Evolutionary conservation across 108 stramenopile genomes (phyloP).

Genomic region (Pseudonitzschia multiseries): DNA sequence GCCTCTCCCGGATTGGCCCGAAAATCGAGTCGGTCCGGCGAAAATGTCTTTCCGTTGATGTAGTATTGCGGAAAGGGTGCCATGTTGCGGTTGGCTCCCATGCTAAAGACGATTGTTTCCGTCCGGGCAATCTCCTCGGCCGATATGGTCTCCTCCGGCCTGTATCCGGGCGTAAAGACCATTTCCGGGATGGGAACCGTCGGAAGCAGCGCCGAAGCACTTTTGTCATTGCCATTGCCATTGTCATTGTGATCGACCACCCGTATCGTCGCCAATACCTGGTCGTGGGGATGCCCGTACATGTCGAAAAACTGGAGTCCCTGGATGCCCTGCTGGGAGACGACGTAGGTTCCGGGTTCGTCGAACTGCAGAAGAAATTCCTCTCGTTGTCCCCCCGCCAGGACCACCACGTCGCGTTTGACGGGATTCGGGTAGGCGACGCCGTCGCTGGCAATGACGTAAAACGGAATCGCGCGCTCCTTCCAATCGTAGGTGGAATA

Average conservation of each 20-base stretch:
- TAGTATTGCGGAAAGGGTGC: slow-evolving; percentile 55
- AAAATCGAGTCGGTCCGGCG: slow-evolving; percentile 33
- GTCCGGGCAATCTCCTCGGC: slow-evolving; percentile 31
- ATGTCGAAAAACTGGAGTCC: slow-evolving; percentile 57
- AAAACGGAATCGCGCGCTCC: slow-evolving; percentile 40
- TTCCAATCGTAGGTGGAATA: slow-evolving; percentile 21
- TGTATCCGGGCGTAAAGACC: slow-evolving; percentile 44
- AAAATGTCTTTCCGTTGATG: slow-evolving; percentile 48
- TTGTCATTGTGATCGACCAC: too few species aligned
- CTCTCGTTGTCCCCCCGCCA: slow-evolving; percentile 46
- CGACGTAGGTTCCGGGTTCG: slow-evolving; percentile 41
- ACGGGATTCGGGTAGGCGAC: slow-evolving; percentile 32
- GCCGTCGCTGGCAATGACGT: slow-evolving; percentile 39
- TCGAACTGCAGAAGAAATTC: slow-evolving; percentile 45
- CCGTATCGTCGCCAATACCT: slow-evolving; percentile 26
- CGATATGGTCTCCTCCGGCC: slow-evolving; percentile 23
- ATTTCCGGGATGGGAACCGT: slow-evolving; percentile 23
- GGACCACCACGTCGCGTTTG: slow-evolving; percentile 27
- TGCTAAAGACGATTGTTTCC: slow-evolving; percentile 48
- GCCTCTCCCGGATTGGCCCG: slow-evolving; percentile 40
- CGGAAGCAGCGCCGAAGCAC: neutral
- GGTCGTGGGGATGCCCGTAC: slow-evolving; percentile 45
- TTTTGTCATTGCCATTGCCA: too few species aligned
- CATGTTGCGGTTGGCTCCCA: slow-evolving; percentile 42
- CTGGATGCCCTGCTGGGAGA: slow-evolving; percentile 49